These are phyloP conservation scores for Boletus reticuloceps DNA, from an alignment of 768 basidiomycete species.

Conservation along the genomic window DNA sequence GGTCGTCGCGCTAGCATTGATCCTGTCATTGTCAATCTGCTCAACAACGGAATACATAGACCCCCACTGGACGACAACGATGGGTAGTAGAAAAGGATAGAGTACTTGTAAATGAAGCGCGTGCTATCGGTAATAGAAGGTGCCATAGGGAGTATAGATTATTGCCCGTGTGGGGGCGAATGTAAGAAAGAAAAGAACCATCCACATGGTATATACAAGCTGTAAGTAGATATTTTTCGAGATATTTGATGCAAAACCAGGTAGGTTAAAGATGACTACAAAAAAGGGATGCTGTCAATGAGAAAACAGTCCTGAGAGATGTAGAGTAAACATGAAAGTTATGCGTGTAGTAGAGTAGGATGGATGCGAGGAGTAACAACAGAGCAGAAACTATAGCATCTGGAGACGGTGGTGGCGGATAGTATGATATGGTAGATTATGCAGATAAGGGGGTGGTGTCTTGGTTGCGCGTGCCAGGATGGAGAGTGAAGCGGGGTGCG, in stretches of 20 bases:
- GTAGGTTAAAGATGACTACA: constrained; percentile 22
- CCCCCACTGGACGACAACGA: constrained; percentile 42
- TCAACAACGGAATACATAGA: constrained; percentile 56
- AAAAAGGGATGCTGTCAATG: constrained; percentile 20
- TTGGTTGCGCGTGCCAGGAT: constrained; percentile 8
- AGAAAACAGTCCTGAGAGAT: constrained; percentile 14
- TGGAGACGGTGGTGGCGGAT: constrained; percentile 3
- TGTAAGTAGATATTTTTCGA: constrained; percentile 20
- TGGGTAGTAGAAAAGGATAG: constrained; percentile 7
- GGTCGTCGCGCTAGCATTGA: constrained; percentile 45
- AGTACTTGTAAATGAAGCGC: constrained; percentile 5
- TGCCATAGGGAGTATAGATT: constrained; percentile 31
- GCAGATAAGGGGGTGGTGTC: constrained; percentile 14
- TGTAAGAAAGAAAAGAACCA: constrained; percentile 5
- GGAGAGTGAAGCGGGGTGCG: constrained; percentile 12
- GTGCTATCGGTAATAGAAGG: constrained; percentile 17
- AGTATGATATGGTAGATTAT: constrained; percentile 13
- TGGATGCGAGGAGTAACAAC: constrained; percentile 18
- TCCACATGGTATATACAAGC: constrained; percentile 28
- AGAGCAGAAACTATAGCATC: constrained; percentile 17
- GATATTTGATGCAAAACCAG: constrained; percentile 18
- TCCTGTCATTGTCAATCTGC: constrained; percentile 46
- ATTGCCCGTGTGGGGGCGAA: constrained; percentile 25
- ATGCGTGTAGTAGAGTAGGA: constrained; percentile 25
- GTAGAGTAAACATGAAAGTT: constrained; percentile 12